Conservation (phyloP, 106 monocot genomes). For the Acorus gramineus region DNA sequence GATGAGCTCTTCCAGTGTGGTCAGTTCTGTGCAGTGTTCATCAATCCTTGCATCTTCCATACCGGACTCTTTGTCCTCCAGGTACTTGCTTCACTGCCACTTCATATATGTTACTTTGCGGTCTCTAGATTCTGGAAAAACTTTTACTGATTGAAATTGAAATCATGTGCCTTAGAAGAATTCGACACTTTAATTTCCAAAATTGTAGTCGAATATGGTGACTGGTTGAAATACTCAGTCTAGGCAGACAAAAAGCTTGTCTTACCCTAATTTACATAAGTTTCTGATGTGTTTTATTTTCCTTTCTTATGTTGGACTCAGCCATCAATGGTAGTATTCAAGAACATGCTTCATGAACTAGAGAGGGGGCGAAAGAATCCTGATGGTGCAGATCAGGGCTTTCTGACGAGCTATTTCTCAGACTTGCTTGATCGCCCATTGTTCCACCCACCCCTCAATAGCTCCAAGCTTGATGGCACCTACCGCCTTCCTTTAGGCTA, state of each 20-base stretch:
- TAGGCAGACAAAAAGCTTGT: too few relatives aligned
- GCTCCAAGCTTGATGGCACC: conserved; percentile 60
- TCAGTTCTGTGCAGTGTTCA: conserved; percentile 90
- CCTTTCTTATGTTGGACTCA: conserved; percentile 11
- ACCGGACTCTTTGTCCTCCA: conserved; percentile 91
- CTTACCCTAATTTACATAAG: too few relatives aligned
- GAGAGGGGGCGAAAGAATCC: conserved; percentile 58
- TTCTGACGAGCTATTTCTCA: conserved; percentile 71
- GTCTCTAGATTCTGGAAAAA: neutral
- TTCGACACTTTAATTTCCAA: too few relatives aligned
- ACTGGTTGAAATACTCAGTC: too few relatives aligned
- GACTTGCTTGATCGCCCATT: conserved; percentile 71
- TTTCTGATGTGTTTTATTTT: too few relatives aligned
- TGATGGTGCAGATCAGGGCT: conserved; percentile 94
- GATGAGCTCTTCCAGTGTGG: conserved; percentile 98
- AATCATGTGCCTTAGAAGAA: too few relatives aligned
- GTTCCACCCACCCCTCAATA: conserved; percentile 76
- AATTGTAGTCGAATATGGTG: too few relatives aligned
- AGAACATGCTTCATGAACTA: conserved; percentile 80
- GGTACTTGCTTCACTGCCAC: conserved; percentile 12
- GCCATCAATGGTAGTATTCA: conserved; percentile 72
- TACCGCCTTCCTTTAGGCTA: conserved; percentile 87
- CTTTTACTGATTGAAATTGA: too few relatives aligned
- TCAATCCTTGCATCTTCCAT: conserved; percentile 96
- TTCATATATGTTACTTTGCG: neutral